Percentiles rank a stretch among this genome's conserved stretches.
Conservation (phyloP, 768 basidiomycete genomes). For the Leccinum imitatum region DNA sequence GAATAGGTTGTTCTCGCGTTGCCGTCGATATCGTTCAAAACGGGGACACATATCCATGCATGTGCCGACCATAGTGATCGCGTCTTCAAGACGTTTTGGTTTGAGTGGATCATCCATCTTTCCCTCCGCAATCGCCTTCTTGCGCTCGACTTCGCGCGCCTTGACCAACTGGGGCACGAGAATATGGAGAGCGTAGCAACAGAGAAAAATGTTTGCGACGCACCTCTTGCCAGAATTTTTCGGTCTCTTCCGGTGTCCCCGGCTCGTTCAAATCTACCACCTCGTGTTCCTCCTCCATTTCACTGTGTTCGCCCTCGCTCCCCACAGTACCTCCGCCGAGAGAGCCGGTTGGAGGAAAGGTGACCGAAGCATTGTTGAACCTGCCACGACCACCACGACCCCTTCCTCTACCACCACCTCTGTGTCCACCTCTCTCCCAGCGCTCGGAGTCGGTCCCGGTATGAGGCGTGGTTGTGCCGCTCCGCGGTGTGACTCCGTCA, state of each 20-base stretch:
- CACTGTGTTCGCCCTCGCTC: slow-evolving; percentile 37
- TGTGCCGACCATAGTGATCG: slow-evolving; percentile 90
- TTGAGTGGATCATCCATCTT: slow-evolving; percentile 86
- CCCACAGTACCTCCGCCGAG: slow-evolving; percentile 31
- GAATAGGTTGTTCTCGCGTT: slow-evolving; percentile 85
- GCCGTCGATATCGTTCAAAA: slow-evolving; percentile 88
- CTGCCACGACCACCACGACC: slow-evolving; percentile 37
- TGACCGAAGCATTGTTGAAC: slow-evolving; percentile 42
- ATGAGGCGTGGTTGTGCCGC: slow-evolving; percentile 35
- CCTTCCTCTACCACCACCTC: slow-evolving; percentile 50
- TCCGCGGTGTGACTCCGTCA: slow-evolving; percentile 34
- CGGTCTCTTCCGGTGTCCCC: slow-evolving; percentile 62
- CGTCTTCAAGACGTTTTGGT: slow-evolving; percentile 80
- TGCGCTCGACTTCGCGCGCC: slow-evolving; percentile 68
- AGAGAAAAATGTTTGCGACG: slow-evolving; percentile 25
- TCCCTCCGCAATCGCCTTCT: slow-evolving; percentile 74
- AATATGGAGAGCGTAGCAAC: slow-evolving; percentile 23
- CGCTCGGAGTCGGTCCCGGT: slow-evolving; percentile 47
- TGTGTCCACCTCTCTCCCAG: slow-evolving; percentile 63
- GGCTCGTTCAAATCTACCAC: slow-evolving; percentile 47
- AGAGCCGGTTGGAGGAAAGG: slow-evolving; percentile 30
- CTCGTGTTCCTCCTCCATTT: slow-evolving; percentile 34
- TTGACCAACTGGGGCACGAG: slow-evolving; percentile 56
- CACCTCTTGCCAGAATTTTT: slow-evolving; percentile 73
- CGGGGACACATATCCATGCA: slow-evolving; percentile 94